Conservation (phyloP, 345 rosid genomes). For the Populus tremula region DNA sequence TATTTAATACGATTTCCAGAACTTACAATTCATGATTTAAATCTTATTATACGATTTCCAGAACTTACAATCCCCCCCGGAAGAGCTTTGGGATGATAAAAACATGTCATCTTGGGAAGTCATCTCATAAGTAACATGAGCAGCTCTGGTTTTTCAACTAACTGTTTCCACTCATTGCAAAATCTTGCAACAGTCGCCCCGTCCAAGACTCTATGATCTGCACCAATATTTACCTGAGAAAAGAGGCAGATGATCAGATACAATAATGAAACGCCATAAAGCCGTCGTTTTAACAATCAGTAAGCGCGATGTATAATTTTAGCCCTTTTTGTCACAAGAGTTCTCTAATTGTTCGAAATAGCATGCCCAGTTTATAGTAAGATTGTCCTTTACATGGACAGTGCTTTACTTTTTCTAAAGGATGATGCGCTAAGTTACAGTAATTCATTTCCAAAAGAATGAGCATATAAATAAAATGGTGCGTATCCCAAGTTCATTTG, state of each 20-base stretch:
- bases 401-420: background rate
- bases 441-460: background rate
- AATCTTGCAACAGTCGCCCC: slow-evolving; percentile 90
- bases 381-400: background rate
- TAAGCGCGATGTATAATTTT: background rate
- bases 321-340: background rate
- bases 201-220: slow-evolving; percentile 91
- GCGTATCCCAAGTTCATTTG: background rate
- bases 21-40: background rate
- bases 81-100: too few relatives aligned
- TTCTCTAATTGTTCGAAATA: background rate
- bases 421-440: background rate
- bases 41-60: background rate
- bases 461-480: background rate
- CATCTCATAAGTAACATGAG: slow-evolving; percentile 73
- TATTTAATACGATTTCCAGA: background rate
- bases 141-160: slow-evolving; percentile 78
- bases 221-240: slow-evolving; percentile 73
- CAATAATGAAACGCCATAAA: background rate
- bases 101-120: slow-evolving; percentile 1
- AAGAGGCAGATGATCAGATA: background rate
- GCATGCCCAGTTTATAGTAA: background rate
- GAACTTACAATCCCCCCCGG: background rate
- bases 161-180: slow-evolving; percentile 83
- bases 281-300: background rate